A percentile compares a stretch with the other conserved stretches of the same genome.
Evolutionary conservation across 441 rosid genomes (phyloP).

Genomic region (Rhodomyrtus psidioides): DNA sequence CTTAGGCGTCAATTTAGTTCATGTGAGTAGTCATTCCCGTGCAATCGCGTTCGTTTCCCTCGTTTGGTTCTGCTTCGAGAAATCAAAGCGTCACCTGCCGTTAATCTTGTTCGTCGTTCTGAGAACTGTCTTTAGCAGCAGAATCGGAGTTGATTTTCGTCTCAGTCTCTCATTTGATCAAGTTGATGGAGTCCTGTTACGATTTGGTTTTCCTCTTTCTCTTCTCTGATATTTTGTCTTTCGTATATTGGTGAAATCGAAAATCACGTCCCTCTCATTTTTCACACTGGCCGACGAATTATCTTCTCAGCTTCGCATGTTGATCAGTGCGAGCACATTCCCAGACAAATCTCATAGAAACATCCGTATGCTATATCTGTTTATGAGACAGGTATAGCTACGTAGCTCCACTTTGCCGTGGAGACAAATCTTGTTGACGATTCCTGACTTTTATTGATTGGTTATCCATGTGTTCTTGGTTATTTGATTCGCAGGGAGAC

Average conservation of each 20-base stretch:
- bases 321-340: too few species aligned
- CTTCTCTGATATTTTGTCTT: too few species aligned
- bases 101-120: neutral
- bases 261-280: too few species aligned
- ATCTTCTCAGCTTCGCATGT: too few species aligned
- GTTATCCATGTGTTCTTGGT: neutral
- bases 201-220: too few species aligned
- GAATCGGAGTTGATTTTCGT: neutral
- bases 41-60: neutral
- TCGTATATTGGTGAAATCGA: too few species aligned
- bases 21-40: neutral
- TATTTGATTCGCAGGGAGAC: conserved; percentile 31
- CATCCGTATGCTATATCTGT: too few species aligned
- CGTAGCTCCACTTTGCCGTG: too few species aligned
- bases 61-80: neutral
- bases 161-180: too few species aligned
- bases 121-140: neutral
- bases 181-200: too few species aligned
- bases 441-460: neutral
- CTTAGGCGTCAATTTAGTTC: conserved; percentile 24
- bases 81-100: neutral
- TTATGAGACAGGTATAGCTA: too few species aligned
- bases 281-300: neutral
- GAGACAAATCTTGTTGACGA: neutral
- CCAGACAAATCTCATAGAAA: too few species aligned